Evolutionary conservation across 768 basidiomycete genomes (phyloP), one percentile per base, ranked within the genome.

Genomic region (Podaxis pistillaris): DNA sequence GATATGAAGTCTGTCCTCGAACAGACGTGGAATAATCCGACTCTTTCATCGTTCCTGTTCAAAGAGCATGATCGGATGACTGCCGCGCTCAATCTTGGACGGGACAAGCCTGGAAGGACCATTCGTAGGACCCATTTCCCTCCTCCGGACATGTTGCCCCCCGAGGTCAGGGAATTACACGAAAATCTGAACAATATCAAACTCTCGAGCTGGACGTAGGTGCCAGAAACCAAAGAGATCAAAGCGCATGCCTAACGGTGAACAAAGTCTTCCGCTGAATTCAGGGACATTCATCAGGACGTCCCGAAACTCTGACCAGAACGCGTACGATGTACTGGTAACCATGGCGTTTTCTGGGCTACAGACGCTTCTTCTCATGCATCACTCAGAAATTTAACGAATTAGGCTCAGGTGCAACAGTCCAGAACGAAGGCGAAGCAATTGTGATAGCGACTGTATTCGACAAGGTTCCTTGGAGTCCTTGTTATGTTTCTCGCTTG

Each of bases 121-220:
- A 72, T 67, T 47, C 73, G 75, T 47, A 79, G 73, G 67, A 9
- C 69, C 40, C 40, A 69, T 26, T 72, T 71, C 56, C 72, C 75
- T 68, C 79, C 80, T 47, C 73, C 76, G 11, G 68, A 75, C 11
- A 67, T 76, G n/a, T 76, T 81, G 50, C 70, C 74, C 3, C 72
- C 79, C 6, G 85, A 87, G 28, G 80, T 87, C 0, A 67, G 72
- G 1, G 70, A 70, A 1, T 67, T 92, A 4, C 82, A 86, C 67
- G 73, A 77, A 50, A 75, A 75, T 19, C 69, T 93, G n/a, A 84
- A 86, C 11, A 66, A 68, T 2, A 73, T 86, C 15, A 71, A 81
- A 46, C 77, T 93, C 22, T 79, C 74, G 44, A 82, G 85, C 66
- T 91, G 86, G 83, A 80, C 79, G 90, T 91, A 68, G 64, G 87